Conservation (phyloP, 305 asterid genomes). For the Solanum hybrid region DNA sequence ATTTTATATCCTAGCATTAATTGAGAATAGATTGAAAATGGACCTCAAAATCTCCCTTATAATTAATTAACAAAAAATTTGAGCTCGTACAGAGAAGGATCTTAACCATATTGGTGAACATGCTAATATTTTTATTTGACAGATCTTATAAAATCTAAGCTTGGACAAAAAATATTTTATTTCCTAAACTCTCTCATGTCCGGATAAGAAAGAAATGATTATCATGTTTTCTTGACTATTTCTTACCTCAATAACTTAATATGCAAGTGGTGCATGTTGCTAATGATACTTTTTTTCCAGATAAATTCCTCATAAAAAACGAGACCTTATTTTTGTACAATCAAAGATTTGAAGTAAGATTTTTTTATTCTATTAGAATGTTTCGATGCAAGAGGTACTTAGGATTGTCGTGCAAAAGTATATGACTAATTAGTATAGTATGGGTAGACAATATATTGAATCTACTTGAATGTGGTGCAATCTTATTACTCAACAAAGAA, state of each 20-base stretch:
- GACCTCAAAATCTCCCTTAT: too few relatives aligned
- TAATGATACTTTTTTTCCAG: constrained; percentile 2
- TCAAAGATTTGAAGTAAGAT: constrained; percentile 29
- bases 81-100: too few relatives aligned
- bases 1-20: too few relatives aligned
- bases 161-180: too few relatives aligned
- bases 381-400: constrained; percentile 6
- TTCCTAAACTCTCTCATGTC: too few relatives aligned
- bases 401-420: constrained; percentile 31
- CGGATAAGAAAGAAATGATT: not conserved
- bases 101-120: too few relatives aligned
- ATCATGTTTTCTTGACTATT: not conserved
- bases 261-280: not conserved
- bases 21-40: too few relatives aligned
- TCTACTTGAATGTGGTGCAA: constrained; percentile 16
- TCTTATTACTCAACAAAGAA: not conserved
- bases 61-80: too few relatives aligned
- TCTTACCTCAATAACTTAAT: not conserved
- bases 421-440: constrained; percentile 10
- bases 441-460: constrained; percentile 36
- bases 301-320: constrained; percentile 13
- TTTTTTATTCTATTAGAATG: constrained; percentile 7
- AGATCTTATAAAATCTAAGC: too few relatives aligned
- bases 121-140: too few relatives aligned
- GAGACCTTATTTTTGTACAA: constrained; percentile 25